Conservation (phyloP, 1,284 basidiomycete genomes). For the Ustilago esculenta region DNA sequence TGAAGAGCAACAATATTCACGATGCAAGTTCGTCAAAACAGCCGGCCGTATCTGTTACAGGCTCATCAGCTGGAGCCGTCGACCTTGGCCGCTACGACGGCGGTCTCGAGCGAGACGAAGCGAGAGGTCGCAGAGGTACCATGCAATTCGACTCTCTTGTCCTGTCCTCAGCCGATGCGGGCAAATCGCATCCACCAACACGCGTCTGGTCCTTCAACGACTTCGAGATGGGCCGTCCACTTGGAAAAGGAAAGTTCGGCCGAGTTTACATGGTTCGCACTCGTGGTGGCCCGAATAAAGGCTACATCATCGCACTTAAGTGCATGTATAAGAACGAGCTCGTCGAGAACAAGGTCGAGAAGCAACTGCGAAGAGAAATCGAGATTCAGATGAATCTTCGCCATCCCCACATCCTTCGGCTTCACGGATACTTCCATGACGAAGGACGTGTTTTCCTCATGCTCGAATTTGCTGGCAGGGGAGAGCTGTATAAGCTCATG, state of each 20-base stretch:
- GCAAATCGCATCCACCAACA: slow-evolving; percentile 53
- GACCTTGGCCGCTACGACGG: slow-evolving; percentile 67
- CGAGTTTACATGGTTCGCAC: slow-evolving; percentile 98
- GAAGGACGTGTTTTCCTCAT: slow-evolving; percentile 97
- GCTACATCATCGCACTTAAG: slow-evolving; percentile 94
- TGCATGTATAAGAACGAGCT: slow-evolving; percentile 97
- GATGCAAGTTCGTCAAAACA: slow-evolving; percentile 3
- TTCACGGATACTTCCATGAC: slow-evolving; percentile 98
- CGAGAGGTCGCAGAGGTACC: slow-evolving; percentile 56
- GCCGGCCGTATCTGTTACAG: not conserved
- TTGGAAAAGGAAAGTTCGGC: slow-evolving; percentile 98
- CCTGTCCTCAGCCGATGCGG: slow-evolving; percentile 30
- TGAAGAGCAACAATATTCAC: too few relatives aligned
- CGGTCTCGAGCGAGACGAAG: slow-evolving; percentile 66
- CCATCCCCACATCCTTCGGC: slow-evolving; percentile 91
- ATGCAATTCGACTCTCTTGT: slow-evolving; percentile 29
- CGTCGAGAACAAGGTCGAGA: slow-evolving; percentile 76
- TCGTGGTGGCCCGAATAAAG: slow-evolving; percentile 69
- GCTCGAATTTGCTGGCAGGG: slow-evolving; percentile 94
- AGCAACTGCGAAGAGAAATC: slow-evolving; percentile 94
- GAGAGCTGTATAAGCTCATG: slow-evolving; percentile 95
- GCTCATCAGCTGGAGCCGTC: slow-evolving; percentile 18
- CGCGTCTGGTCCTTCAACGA: slow-evolving; percentile 79
- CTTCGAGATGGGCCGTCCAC: slow-evolving; percentile 93
- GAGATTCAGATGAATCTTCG: slow-evolving; percentile 98